Evolutionary conservation across 2,329 filamentous ascomycete species (phyloP), one percentile per base, ranked within the genome.

Genomic region (Alternaria atra): DNA sequence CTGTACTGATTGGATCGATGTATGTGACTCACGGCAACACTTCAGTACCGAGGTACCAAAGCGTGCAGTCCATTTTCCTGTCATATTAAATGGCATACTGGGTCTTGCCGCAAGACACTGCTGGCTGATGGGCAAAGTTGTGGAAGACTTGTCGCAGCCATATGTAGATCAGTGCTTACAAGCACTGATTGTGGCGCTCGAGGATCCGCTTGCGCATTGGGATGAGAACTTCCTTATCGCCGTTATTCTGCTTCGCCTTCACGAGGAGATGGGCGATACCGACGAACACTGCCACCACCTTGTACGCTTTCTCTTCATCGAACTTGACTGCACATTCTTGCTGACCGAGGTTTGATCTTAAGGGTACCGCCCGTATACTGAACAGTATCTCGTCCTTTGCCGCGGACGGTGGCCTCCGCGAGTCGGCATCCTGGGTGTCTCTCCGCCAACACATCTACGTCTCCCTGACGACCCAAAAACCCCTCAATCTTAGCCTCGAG

Each of bases 211-310:
- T 1, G 72, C 79, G 1, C 77, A 78, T 1, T 83, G 81, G 66
- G 81, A 83, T 48, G 83, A 83, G 32, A 81, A 80, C 15, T 77
- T 84, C 2, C 71, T 85, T 0, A 78, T 82, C 1, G 81, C 83
- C 0, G 82, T 85, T 0, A 83, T 85, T 8, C 78, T 85, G 6
- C 69, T 84, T 20, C 79, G 83, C 0, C 75, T 84, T 5, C 83
- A 84, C 54, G 83, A 85, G 66, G 83, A 85, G 56, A 78, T 78
- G 74, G 76, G 76, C 25, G 74, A 78, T 34, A 67, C 72, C 4
- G 80, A 82, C 55, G 72, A 79, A 17, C 73, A 76, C 15, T 79
- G 75, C 42, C 78, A 82, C 52, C 77, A 81, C 13, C 73, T 78
- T 30, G 80, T 48, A 48, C 25, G 42, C 17, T 34, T 6, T 20